phyloP scores from a whole-genome alignment of 78 protist genomes.

The Pelomyxa schiedti region DNA sequence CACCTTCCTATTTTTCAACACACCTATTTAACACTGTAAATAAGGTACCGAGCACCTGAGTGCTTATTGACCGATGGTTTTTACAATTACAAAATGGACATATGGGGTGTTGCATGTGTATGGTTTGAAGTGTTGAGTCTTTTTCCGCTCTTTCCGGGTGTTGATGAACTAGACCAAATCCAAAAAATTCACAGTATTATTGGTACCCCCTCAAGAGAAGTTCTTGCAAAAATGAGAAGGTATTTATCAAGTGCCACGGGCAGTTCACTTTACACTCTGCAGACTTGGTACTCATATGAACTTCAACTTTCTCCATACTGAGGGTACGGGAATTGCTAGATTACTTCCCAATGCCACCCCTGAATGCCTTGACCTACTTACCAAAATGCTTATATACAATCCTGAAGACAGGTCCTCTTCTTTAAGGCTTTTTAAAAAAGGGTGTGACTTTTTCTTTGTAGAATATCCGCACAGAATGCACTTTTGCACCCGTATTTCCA shows the following conservation, averaged over 20 bases:
- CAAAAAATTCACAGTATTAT: conserved; percentile 67
- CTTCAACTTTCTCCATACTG: conserved; percentile 61
- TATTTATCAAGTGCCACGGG: no score
- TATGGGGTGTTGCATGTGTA: conserved; percentile 77
- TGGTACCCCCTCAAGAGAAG: conserved; percentile 74
- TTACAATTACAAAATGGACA: conserved; percentile 83
- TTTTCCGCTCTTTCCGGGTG: conserved; percentile 86
- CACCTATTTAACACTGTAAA: no score
- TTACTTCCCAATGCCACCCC: conserved; percentile 47
- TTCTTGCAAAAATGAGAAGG: conserved; percentile 41
- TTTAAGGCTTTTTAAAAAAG: no score
- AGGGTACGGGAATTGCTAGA: conserved; percentile 37
- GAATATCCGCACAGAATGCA: neutral
- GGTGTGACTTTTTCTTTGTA: neutral
- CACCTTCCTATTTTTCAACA: no score
- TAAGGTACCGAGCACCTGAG: conserved; percentile 84
- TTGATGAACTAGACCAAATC: conserved; percentile 85
- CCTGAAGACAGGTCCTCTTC: conserved; percentile 63
- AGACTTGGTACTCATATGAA: conserved; percentile 65
- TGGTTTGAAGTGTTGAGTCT: conserved; percentile 55
- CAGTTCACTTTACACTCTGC: no score
- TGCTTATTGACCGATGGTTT: conserved; percentile 82
- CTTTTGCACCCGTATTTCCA: conserved; percentile 63
- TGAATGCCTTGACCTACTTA: conserved; percentile 48
- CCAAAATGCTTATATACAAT: conserved; percentile 53